Evolutionary conservation across 2,329 filamentous ascomycete genomes (phyloP).

Genomic region (Karstenula rhodostoma): DNA sequence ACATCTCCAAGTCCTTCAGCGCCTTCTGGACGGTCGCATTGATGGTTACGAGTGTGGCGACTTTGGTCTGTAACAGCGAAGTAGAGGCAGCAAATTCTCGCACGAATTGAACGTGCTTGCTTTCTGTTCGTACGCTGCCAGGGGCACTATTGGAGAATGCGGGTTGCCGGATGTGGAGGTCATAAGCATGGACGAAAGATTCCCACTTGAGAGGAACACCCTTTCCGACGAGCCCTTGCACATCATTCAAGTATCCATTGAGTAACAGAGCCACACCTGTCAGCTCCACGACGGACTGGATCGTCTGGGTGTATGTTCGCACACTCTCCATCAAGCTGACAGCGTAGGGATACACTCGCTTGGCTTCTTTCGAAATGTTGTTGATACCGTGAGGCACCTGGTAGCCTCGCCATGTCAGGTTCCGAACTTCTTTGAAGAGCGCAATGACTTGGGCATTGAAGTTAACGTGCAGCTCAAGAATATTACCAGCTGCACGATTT

Average conservation of each 20-base stretch:
- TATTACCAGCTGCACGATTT: constrained; percentile 89
- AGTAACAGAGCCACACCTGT: constrained; percentile 85
- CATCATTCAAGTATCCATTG: constrained; percentile 90
- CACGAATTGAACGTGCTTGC: constrained; percentile 95
- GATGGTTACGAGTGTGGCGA: constrained; percentile 77
- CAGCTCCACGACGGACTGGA: constrained; percentile 84
- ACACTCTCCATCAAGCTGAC: constrained; percentile 99
- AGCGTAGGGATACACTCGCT: constrained; percentile 96
- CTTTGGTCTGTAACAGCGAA: constrained; percentile 87
- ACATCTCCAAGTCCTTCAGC: constrained; percentile 81
- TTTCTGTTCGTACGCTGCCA: constrained; percentile 71
- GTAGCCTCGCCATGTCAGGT: constrained; percentile 93
- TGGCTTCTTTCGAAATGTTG: constrained; percentile 98
- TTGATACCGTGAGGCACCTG: constrained; percentile 93
- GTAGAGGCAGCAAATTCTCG: constrained; percentile 90
- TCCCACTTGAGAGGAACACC: constrained; percentile 95
- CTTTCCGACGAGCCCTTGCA: constrained; percentile 82
- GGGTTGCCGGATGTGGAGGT: constrained; percentile 78
- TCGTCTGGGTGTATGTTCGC: constrained; percentile 89
- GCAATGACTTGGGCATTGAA: constrained; percentile 98
- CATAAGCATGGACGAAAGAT: constrained; percentile 96
- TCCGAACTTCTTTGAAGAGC: constrained; percentile 97
- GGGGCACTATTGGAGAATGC: constrained; percentile 67
- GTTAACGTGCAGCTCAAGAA: constrained; percentile 88
- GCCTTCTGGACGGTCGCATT: constrained; percentile 84